Evolutionary conservation across 2,329 filamentous ascomycete species (phyloP), one percentile per base, ranked within the genome.

Genomic region (Diaporthe ilicicola): DNA sequence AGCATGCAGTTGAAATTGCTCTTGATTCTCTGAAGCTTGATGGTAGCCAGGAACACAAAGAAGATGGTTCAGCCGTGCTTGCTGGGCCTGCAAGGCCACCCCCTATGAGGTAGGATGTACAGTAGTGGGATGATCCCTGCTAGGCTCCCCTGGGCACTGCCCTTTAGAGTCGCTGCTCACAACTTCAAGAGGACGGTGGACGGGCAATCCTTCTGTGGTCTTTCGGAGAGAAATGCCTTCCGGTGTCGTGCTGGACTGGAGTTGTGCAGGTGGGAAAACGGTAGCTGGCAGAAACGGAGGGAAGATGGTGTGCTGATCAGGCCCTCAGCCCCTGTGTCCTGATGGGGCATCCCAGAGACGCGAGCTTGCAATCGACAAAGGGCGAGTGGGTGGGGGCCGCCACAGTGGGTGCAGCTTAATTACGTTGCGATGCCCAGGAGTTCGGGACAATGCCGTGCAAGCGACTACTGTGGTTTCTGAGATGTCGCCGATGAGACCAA

Each of bases 361-460:
- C 66, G 66, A 68, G 42, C 66, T 68, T 68, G 53, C 54, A 68
- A 59, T 68, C 66, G 66, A 59, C 66, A 59, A 44, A 29, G 66
- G 39, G 27, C 29, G 17, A 19, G 24, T 22, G 22, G 29, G 53
- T 59, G 62, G 62, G 27, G 62, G 22, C 46, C 39, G 42, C 65
- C 51, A 67, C 65, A 50, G 54, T 37, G 51, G 53, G 53, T 53
- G 65, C 65, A 68, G 65, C 65, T 50, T 59, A 42, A 29, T 59
- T 55, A 51, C 53, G 53, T 68, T 68, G 42, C 32, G 53, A 56
- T 39, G 51, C 42, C 27, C 56, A 37, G 7, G 56, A 62, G 42
- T 48, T 34, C 56, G 56, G 56, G 56, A 48, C 56, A 42, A 62
- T 48, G 56, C 56, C 56, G 27, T 62, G 42, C 27, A 32, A 62